Evolutionary conservation across 2,329 filamentous ascomycete genomes (phyloP), one percentile per base, ranked within the genome.

Genomic region (Penicillium fuscoglaucum): DNA sequence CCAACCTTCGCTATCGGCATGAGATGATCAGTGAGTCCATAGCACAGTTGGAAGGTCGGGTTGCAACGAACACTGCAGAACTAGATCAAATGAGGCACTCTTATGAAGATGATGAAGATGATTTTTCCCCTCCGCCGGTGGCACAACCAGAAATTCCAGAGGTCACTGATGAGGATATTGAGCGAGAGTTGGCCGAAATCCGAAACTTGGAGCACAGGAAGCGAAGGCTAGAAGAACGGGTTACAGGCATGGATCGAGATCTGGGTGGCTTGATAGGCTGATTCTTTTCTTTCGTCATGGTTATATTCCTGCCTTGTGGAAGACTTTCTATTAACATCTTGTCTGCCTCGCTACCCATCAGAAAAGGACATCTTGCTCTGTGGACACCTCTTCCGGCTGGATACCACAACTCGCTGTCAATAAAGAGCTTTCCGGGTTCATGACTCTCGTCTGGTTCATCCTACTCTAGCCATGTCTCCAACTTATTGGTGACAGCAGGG

Each of bases 31-130:
- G 82, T 33, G 86, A 86, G 48, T 96, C 92, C 24, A 81, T 95
- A 68, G 84, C 84, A 12, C 89, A 91, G 66, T 92, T 96, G 68
- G 93, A 98, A 76, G 82, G 83, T 13, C 87, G 88, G 55, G 90
- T 98, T 1, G 84, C 86, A 8, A 87, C 89, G 69, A 93, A 96
- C 77, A 82, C 86, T 12, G 83, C 85, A 58, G 85, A 91, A 67
- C 73, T 98, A 61, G 87, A 88, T 58, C 83, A 82, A 57, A 87
- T 93, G 82, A 92, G 92, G 66, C 74, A 77, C 21, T 78, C 79
- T 3, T 82, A 79, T 45, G 80, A 80, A 17, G 81, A 85, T 40
- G 82, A 83, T 1, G 82, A 83, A 1, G 82, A 87, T 13, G 77
- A 81, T 5, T 81, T 84, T 2, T 79, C 82, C 3, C 72, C 77